Percentiles rank a stretch among this genome's conserved stretches.
phyloP scores from a whole-genome alignment of 2,329 filamentous ascomycete species.

The Leptoxyphium fumago region DNA sequence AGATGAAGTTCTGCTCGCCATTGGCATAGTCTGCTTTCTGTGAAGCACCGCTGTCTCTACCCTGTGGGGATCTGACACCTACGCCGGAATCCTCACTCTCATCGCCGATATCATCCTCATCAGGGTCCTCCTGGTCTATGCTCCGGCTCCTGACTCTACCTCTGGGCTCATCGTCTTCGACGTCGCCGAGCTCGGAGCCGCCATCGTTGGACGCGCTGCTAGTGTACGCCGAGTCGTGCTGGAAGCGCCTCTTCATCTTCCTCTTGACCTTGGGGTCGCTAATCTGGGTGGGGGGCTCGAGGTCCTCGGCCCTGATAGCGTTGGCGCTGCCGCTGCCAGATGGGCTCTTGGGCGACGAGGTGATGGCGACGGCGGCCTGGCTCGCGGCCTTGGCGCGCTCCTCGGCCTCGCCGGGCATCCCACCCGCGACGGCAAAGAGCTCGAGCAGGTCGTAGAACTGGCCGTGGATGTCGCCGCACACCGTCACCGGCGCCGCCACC shows the following conservation, averaged over 20 bases:
- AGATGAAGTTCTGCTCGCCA: conserved; percentile 55
- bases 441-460: conserved; percentile 96
- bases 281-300: conserved; percentile 81
- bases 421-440: conserved; percentile 88
- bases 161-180: conserved; percentile 29
- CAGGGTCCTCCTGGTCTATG: conserved; percentile 17
- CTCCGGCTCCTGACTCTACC: conserved; percentile 23
- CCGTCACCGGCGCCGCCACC: conserved; percentile 89
- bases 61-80: conserved; percentile 24
- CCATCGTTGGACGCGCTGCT: conserved; percentile 32
- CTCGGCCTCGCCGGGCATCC: conserved; percentile 68
- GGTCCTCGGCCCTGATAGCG: conserved; percentile 76
- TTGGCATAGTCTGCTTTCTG: conserved; percentile 29
- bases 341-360: conserved; percentile 8
- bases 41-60: conserved; percentile 23
- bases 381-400: conserved; percentile 12
- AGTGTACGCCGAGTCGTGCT: conserved; percentile 37
- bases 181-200: conserved; percentile 22
- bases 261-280: conserved; percentile 75
- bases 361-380: conserved; percentile 6
- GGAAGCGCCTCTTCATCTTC: conserved; percentile 53
- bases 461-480: conserved; percentile 97
- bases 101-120: conserved; percentile 34
- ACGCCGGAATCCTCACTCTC: conserved; percentile 30
- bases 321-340: conserved; percentile 15